Conservation (phyloP, 257 asterid genomes). For the Solanum boliviense region DNA sequence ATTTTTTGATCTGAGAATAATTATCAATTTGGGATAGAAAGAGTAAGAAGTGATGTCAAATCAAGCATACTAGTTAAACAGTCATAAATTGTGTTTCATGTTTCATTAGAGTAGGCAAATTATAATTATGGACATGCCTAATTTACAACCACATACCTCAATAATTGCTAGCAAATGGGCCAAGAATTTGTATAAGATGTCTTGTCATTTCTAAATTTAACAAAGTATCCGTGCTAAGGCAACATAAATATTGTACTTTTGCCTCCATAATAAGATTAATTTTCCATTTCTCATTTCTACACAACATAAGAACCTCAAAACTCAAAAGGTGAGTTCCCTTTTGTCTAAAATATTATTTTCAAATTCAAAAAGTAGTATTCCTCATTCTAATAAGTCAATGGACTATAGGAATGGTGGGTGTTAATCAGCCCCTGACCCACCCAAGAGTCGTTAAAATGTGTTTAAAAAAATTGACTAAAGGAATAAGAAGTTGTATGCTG, state of each 20-base stretch:
- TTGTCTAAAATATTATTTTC: neutral
- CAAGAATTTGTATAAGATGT: neutral
- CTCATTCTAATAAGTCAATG: too few species aligned
- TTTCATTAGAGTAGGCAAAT: neutral
- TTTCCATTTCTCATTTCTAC: neutral
- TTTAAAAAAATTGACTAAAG: neutral
- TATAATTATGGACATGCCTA: neutral
- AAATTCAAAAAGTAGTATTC: too few species aligned
- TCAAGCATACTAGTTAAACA: neutral
- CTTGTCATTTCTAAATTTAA: neutral
- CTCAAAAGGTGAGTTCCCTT: conserved; percentile 46
- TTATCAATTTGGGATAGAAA: neutral
- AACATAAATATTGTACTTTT: neutral
- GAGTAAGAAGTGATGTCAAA: neutral
- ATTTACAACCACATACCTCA: neutral
- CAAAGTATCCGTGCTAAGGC: neutral
- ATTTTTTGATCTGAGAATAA: neutral
- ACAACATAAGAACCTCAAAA: neutral
- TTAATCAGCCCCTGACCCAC: too few species aligned
- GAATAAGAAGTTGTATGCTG: neutral
- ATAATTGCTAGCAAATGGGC: neutral
- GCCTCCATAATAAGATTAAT: neutral
- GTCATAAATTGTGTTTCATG: neutral
- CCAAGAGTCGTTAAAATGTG: too few species aligned
- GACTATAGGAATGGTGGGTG: too few species aligned